Conservation (phyloP, 495 filamentous ascomycete species). For the Penicillium maclennaniae region DNA sequence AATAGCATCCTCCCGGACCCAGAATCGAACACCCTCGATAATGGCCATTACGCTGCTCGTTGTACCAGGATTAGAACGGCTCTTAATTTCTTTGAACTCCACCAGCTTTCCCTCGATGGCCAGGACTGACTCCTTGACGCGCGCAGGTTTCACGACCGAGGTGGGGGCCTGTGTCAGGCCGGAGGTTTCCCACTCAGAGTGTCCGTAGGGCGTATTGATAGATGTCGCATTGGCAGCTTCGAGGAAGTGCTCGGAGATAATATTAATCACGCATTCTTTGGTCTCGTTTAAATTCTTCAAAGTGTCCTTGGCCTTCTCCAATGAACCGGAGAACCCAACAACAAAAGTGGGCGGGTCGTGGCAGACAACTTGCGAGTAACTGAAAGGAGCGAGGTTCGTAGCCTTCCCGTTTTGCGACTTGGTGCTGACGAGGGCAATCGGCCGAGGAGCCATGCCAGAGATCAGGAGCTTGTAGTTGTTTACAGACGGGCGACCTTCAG, state of each 20-base stretch:
- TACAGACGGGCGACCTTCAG: slow-evolving; percentile 57
- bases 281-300: slow-evolving; percentile 67
- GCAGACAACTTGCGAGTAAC: slow-evolving; percentile 76
- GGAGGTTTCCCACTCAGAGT: slow-evolving; percentile 75
- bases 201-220: slow-evolving; percentile 74
- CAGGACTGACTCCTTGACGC: slow-evolving; percentile 80
- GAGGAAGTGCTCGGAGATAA: slow-evolving; percentile 78
- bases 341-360: slow-evolving; percentile 89
- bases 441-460: slow-evolving; percentile 78
- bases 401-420: slow-evolving; percentile 52
- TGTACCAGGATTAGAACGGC: slow-evolving; percentile 60
- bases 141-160: slow-evolving; percentile 60
- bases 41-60: slow-evolving; percentile 70
- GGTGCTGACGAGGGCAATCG: slow-evolving; percentile 64
- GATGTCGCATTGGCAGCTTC: slow-evolving; percentile 82
- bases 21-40: slow-evolving; percentile 83
- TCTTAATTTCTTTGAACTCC: slow-evolving; percentile 71
- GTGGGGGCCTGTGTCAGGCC: slow-evolving; percentile 72
- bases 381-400: slow-evolving; percentile 83
- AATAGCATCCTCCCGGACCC: slow-evolving; percentile 84
- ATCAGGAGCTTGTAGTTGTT: slow-evolving; percentile 95
- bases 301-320: slow-evolving; percentile 68
- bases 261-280: slow-evolving; percentile 76
- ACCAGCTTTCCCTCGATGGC: slow-evolving; percentile 76
- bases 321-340: slow-evolving; percentile 60